A percentile compares a stretch with the other conserved stretches of the same genome.
phyloP scores from a whole-genome alignment of 2,329 filamentous ascomycete genomes.

The Verticillium nubilum region DNA sequence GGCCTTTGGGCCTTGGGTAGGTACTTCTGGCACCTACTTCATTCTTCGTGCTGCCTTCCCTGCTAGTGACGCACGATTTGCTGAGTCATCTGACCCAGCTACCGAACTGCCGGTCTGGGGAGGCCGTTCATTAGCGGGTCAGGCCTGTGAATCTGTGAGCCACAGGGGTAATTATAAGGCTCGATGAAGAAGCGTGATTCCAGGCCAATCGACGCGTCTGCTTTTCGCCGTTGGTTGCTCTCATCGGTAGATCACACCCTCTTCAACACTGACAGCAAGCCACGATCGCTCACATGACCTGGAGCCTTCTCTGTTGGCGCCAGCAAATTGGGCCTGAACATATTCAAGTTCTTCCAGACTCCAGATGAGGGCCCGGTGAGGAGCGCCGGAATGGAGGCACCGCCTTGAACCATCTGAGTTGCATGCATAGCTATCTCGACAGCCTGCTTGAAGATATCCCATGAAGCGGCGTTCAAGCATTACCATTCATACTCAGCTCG shows the following conservation, averaged over 20 bases:
- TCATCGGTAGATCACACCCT: neutral
- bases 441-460: too few relatives aligned
- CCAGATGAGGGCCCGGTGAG: too few relatives aligned
- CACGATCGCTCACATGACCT: neutral
- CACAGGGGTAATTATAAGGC: neutral
- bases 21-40: neutral
- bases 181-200: neutral
- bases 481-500: too few relatives aligned
- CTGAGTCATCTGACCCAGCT: neutral
- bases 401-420: too few relatives aligned
- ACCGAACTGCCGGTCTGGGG: neutral
- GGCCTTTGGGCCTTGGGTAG: neutral
- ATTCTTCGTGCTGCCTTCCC: neutral
- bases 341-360: too few relatives aligned
- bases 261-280: neutral
- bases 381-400: too few relatives aligned
- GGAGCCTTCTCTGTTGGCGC: too few relatives aligned
- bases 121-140: too few relatives aligned
- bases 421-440: too few relatives aligned
- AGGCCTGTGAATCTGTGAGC: neutral
- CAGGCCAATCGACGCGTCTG: neutral
- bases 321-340: too few relatives aligned
- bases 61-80: neutral
- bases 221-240: neutral
- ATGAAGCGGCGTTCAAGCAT: too few relatives aligned